Base-by-base conservation (phyloP, 805 yeast species). In the Candida yuanshanica region DNA sequence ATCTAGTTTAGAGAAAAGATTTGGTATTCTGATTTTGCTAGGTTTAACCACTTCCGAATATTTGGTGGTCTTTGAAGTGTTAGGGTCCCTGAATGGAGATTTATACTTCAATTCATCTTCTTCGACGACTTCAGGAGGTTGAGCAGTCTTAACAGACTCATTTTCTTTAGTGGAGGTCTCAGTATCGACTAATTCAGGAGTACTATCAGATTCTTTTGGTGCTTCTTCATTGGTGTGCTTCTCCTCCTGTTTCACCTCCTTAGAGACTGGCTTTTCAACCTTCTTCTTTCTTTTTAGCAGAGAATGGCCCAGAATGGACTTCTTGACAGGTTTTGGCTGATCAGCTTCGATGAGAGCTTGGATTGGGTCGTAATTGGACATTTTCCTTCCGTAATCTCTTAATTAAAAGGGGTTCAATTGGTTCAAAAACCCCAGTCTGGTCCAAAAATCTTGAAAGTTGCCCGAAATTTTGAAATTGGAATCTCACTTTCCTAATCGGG, bases 311-410 rank as follows among this genome's bases (percentile, higher is more conserved):
- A 43, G 26, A 22, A 41, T 38, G 10, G 43, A 36, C 34, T 36
- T 46, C 37, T 38, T 43, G 8, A 4, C 4, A 21, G 33, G 13
- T 34, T 34, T 18, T 24, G 37, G 13, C 33, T 27, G n/a, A 11
- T 27, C 31, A 11, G 31, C 14, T 9, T 34, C 25, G 16, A 34
- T 12, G 2, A 39, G 32, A 13, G 31, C 35, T 21, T 26, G 17
- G 12, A 39, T 33, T 6, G 38, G 43, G 18, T 39, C 38, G 14
- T 35, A 55, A 37, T 60, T 65, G 42, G 41, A 53, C 10, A 52
- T 53, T 18, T 3, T 18, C 8, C 14, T 31, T 18, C n/a, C n/a
- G n/a, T 27, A 18, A 11, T 25, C 5, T 25, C 14, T 9, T 25
- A n/a, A n/a, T n/a, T n/a, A n/a, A 25, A 16, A 18, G 31, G 31